Conservation (phyloP, 208 protist species). For the Vickermania spadyakhi region DNA sequence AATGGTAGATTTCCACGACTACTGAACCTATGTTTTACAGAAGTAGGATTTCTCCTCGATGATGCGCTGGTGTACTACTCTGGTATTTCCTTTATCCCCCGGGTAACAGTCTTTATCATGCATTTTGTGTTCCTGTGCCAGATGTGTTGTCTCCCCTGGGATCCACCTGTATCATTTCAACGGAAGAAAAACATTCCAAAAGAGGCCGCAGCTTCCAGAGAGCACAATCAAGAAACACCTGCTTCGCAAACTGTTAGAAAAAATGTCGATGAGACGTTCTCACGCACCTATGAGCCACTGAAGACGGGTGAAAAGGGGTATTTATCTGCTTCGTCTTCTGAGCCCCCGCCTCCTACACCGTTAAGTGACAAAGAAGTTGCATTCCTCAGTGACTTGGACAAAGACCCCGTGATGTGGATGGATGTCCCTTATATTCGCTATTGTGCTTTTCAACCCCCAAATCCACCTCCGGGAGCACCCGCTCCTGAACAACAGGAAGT, state of each 20-base stretch:
- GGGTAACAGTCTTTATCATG: slow-evolving; percentile 41
- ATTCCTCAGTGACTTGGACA: not conserved
- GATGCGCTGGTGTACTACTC: slow-evolving; percentile 85
- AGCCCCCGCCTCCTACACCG: not conserved
- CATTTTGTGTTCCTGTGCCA: slow-evolving; percentile 59
- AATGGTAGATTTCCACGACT: too few species aligned
- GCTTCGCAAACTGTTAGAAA: too few species aligned
- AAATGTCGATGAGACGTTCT: too few species aligned
- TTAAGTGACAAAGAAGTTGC: not conserved
- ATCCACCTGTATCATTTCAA: slow-evolving; percentile 24
- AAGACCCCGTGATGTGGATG: not conserved
- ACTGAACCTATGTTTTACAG: too few species aligned
- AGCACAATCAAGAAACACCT: too few species aligned
- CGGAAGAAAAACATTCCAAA: not conserved
- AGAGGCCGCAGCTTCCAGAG: too few species aligned
- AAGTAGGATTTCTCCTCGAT: slow-evolving; percentile 60
- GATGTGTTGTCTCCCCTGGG: slow-evolving; percentile 48
- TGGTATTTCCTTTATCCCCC: slow-evolving; percentile 45
- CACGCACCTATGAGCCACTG: too few species aligned
- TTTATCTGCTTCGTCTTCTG: too few species aligned
- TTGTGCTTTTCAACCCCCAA: not conserved
- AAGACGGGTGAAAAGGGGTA: too few species aligned
- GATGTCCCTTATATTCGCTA: not conserved
- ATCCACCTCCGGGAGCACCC: not conserved
- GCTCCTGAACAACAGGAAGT: not conserved